Evolutionary conservation across 306 rosid species (phyloP).

Genomic region (Luffa aegyptiaca): DNA sequence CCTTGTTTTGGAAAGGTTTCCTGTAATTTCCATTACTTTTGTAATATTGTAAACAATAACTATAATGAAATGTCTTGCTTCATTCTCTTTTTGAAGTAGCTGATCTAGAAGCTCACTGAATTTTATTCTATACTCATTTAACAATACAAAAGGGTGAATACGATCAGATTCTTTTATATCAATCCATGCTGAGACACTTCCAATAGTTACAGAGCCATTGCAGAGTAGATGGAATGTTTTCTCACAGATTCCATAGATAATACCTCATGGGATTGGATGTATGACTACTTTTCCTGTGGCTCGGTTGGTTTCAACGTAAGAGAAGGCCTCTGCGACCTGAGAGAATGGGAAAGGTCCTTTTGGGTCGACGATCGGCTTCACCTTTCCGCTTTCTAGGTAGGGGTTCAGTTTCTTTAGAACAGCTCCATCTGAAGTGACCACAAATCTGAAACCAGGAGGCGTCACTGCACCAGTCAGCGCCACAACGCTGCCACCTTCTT

Average conservation of each 20-base stretch:
- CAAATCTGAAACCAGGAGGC: constrained; percentile 94
- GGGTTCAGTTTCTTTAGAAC: constrained; percentile 79
- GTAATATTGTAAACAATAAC: neutral
- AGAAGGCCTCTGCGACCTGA: constrained; percentile 84
- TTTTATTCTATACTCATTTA: neutral
- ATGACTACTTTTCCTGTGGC: constrained; percentile 80
- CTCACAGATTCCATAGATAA: neutral
- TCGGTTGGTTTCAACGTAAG: constrained; percentile 65
- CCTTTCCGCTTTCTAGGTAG: constrained; percentile 74
- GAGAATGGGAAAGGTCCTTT: constrained; percentile 72
- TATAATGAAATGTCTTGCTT: neutral
- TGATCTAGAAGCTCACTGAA: neutral
- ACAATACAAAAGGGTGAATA: neutral
- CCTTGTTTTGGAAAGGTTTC: neutral
- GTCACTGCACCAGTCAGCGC: constrained; percentile 83
- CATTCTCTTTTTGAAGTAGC: neutral
- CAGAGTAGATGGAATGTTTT: neutral
- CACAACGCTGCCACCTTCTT: constrained; percentile 87
- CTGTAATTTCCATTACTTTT: neutral
- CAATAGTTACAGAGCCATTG: neutral
- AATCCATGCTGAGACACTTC: neutral
- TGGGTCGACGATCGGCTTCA: constrained; percentile 76
- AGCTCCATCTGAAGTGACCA: constrained; percentile 76
- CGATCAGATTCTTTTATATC: neutral
- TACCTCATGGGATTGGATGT: constrained; percentile 59